Percentiles rank a stretch among this genome's conserved stretches.
These are phyloP conservation scores for Hymenoscyphus fructigenus DNA, from an alignment of 2,329 filamentous ascomycete species.

Conservation along the genomic window DNA sequence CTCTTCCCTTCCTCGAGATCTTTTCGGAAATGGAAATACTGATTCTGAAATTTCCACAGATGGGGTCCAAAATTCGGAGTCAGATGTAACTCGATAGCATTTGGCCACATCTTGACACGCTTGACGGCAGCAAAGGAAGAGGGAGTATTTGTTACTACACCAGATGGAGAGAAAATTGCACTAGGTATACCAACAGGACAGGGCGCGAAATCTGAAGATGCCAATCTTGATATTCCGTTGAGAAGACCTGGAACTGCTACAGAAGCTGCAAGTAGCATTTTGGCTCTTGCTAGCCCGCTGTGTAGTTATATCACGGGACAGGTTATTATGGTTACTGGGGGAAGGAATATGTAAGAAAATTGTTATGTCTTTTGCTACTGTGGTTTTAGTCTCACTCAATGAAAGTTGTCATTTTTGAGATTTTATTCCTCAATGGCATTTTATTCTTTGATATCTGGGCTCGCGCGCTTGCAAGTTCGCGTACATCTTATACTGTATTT, in stretches of 20 bases:
- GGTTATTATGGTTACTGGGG: slow-evolving; percentile 83
- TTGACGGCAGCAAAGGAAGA: slow-evolving; percentile 83
- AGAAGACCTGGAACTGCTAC: slow-evolving; percentile 73
- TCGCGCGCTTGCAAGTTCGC: too few species aligned
- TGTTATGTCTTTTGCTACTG: too few species aligned
- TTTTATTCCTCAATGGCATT: too few species aligned
- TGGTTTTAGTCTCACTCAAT: not conserved
- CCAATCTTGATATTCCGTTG: slow-evolving; percentile 72
- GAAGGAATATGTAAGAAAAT: slow-evolving; percentile 56
- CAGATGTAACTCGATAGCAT: slow-evolving; percentile 78
- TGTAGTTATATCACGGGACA: slow-evolving; percentile 85
- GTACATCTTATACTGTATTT: too few species aligned
- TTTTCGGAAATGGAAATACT: too few species aligned
- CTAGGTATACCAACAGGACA: slow-evolving; percentile 70
- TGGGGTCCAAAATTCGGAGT: slow-evolving; percentile 86
- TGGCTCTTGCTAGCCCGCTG: slow-evolving; percentile 78
- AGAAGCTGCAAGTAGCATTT: slow-evolving; percentile 74
- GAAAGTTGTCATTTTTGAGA: not conserved
- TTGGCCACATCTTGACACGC: slow-evolving; percentile 77
- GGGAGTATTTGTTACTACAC: slow-evolving; percentile 74
- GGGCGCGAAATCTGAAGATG: slow-evolving; percentile 42
- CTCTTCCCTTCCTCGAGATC: too few species aligned
- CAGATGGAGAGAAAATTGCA: slow-evolving; percentile 72
- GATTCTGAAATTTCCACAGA: slow-evolving; percentile 18
- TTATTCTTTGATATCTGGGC: too few species aligned